phyloP scores from a whole-genome alignment of 2,329 filamentous ascomycete genomes.

The Herpotrichia juniperi region DNA sequence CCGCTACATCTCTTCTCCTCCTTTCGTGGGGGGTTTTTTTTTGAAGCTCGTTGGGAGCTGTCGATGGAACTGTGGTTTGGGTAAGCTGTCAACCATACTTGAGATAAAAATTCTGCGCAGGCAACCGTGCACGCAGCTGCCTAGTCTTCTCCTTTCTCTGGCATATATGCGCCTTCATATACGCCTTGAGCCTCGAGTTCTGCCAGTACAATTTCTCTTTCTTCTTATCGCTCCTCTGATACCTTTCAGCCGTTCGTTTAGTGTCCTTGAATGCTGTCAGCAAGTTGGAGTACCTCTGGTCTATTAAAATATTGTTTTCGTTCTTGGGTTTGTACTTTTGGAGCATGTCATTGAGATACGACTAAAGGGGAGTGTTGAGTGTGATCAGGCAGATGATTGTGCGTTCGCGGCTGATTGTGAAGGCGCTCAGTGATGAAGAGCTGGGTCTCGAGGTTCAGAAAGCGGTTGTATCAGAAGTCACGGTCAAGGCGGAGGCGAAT shows the following conservation, averaged over 20 bases:
- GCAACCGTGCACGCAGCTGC: too few species aligned
- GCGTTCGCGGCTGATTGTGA: neutral
- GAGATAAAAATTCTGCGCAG: too few species aligned
- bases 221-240: slow-evolving; percentile 22
- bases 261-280: slow-evolving; percentile 10
- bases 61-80: too few species aligned
- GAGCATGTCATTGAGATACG: slow-evolving; percentile 5
- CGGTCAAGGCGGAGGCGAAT: neutral
- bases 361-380: slow-evolving; percentile 1
- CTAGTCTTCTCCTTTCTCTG: too few species aligned
- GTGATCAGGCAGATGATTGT: neutral
- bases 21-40: too few species aligned
- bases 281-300: slow-evolving; percentile 13
- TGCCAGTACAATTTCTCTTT: slow-evolving; percentile 24
- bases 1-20: too few species aligned
- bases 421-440: neutral
- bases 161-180: slow-evolving; percentile 5
- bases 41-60: too few species aligned
- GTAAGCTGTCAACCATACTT: too few species aligned
- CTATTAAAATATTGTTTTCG: neutral
- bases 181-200: slow-evolving; percentile 19
- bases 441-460: neutral
- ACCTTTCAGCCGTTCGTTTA: slow-evolving; percentile 3
- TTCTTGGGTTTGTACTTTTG: slow-evolving; percentile 1
- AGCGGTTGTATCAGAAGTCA: neutral